These are phyloP conservation scores for Amaranthus palmeri DNA, from an alignment of 148 eudicot species.

Conservation along the genomic window DNA sequence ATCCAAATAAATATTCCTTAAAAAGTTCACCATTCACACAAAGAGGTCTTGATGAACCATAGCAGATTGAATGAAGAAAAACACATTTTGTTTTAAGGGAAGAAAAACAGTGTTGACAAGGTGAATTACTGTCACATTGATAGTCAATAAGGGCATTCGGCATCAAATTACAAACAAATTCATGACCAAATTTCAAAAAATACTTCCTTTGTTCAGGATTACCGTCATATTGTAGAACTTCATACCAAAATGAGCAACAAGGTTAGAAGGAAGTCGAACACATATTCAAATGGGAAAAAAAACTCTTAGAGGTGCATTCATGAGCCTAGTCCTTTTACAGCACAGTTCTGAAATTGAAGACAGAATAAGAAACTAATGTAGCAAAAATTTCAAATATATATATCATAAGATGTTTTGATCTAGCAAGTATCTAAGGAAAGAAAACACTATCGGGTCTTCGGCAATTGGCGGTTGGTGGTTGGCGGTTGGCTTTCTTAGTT, in stretches of 20 bases:
- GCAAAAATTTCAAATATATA: constrained; percentile 5
- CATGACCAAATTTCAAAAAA: background rate
- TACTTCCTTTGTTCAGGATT: too few species aligned
- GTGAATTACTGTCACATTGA: background rate
- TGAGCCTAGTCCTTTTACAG: background rate
- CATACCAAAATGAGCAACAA: background rate
- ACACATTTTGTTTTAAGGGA: background rate
- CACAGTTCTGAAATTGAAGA: background rate
- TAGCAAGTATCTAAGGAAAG: too few species aligned
- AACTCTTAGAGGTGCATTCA: constrained; percentile 10
- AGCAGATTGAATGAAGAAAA: background rate
- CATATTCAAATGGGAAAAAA: background rate
- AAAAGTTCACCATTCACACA: too few species aligned
- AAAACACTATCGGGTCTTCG: too few species aligned
- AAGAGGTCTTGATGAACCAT: too few species aligned
- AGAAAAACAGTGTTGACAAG: too few species aligned
- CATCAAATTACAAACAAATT: background rate
- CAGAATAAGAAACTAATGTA: constrained; percentile 19
- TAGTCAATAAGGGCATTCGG: background rate
- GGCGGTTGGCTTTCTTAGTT: constrained; percentile 5
- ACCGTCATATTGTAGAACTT: too few species aligned
- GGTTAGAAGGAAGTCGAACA: background rate
- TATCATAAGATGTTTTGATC: constrained; percentile 10
- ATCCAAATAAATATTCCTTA: too few species aligned
- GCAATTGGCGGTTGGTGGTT: too few species aligned